Evolutionary conservation across 306 rosid genomes (phyloP), one percentile per base, ranked within the genome.

Genomic region (Rosa rugosa): DNA sequence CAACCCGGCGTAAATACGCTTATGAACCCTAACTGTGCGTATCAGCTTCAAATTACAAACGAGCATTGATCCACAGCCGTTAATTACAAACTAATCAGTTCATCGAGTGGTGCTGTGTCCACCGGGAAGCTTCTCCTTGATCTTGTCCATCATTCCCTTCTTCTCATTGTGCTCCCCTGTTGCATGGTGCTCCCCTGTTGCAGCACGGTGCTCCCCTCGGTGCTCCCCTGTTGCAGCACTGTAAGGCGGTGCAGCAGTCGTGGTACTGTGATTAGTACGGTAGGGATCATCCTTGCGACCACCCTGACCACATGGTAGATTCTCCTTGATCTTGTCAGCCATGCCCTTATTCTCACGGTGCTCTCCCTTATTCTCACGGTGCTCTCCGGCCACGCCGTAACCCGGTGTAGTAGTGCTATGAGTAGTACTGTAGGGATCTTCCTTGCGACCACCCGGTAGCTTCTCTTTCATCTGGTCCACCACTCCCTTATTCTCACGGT

Each of bases 101-200:
- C 57, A 51, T 1, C 22, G 57, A 54, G 77, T 75, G 78, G 3
- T 62, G 78, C 2, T 51, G 57, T 51, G 57, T 51, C 71, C 31
- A n/a, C 79, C 81, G 5, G 84, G 86, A 25, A 88, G 75, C 80
- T 86, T 81, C 64, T 86, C 91, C 64, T 84, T 88, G 79, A 88
- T 80, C 81, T 82, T 82, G 53, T 82, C 88, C 80, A 82, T 77
- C 9, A 82, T 47, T 5, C 89, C 89, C 45, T 82, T 84, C 45
- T 82, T 84, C 81, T 69, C 31, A 3, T 69, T n/a, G n/a, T n/a
- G n/a, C n/a, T n/a, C n/a, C n/a, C n/a, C n/a, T n/a, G n/a, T n/a
- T n/a, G n/a, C n/a, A n/a, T n/a, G n/a, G n/a, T n/a, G 69, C 11
- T 77, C 31, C 10, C 34, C 64, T 22, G 14, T 17, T 17, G 57